Evolutionary conservation across 768 basidiomycete species (phyloP), one percentile per base, ranked within the genome.

Genomic region (Termitomyces bulborhizus): DNA sequence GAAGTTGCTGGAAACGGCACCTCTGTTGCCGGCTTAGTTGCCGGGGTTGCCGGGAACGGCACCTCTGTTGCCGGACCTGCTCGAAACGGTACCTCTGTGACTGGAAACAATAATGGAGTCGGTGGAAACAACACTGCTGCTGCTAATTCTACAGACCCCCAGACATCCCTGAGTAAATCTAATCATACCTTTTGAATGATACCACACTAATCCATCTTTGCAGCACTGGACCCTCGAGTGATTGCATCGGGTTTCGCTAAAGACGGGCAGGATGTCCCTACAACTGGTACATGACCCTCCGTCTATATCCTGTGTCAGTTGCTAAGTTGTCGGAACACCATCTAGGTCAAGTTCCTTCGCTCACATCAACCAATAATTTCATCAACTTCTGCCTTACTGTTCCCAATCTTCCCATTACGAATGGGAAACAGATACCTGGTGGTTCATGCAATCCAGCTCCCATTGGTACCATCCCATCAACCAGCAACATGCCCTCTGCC

Each of bases 281-380:
- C 69, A 27, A 66, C 66, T 27, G 75, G 73, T 71, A 57, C 31
- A 65, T 60, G 44, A 26, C 15, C 13, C 26, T n/a, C 27, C 6
- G 6, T 36, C 1, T 21, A 26, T 41, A 27, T 18, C 15, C 7
- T 9, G 8, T 15, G 26, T 6, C 9, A 29, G 21, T 37, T 9
- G 15, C 21, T 39, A 11, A 18, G 59, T 54, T 40, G 49, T 48
- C 29, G 37, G 16, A 18, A 41, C 27, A n/a, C 36, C 39, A 7
- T 66, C 68, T 26, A 61, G 77, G 77, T 44, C 78, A 80, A 63
- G 75, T 75, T 51, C 65, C 76, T 6, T 81, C 78, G 5, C 64
- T 74, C 29, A 78, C 79, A 1, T 79, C 77, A n/a, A 70, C 68
- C 18, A 82, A 85, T 69, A 84, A 84, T 71, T 85, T 80, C 60